Base-by-base conservation (phyloP, 1,284 basidiomycete species). In the Ceratobasidium theobromae region DNA sequence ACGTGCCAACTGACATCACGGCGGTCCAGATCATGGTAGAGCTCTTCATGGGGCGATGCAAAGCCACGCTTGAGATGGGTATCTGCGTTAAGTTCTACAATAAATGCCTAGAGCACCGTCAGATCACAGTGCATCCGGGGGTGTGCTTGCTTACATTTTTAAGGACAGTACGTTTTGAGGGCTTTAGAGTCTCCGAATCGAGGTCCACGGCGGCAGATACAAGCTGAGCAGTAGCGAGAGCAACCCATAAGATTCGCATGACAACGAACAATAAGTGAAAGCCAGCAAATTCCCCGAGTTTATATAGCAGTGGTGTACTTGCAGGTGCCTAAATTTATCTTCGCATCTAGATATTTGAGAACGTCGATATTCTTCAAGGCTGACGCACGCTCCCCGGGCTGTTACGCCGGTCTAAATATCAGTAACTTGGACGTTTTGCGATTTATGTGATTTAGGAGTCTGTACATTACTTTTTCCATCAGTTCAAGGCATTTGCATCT, bases 1-100 rank as follows among this genome's bases (percentile, higher is more conserved):
- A 27, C 33, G 14, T 27, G 12, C 60, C 60, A 64, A n/a, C 2
- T 30, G 8, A 32, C 62, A 21, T 41, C 40, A 41, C 62, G 62
- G 14, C 18, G 16, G 4, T 33, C 16, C 14, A 65, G 60, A 28
- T 65, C 60, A 30, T 65, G 60, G 12, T 65, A 65, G 9, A 65
- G 51, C 21, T 65, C 60, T 2, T 51, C 60, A 16, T 65, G 60
- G 9, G 60, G 60, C 11, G 60, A 53, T 14, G 51, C 21, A 46
- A 65, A 65, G 18, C 60, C 60, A 21, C 60, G 60, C 27, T 65
- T 65, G 40, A 53, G 49, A 25, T 65, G 60, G 18, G 27, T 38
- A 11, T 51, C 60, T 5, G 23, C 6, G 11, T 33, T 6, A 32
- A 65, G 48, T 8, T 40, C 28, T 27, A 65, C 60, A 28, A 65